Evolutionary conservation across 2,329 filamentous ascomycete species (phyloP), one percentile per base, ranked within the genome.

Genomic region (Chrysosporium queenslandicum): DNA sequence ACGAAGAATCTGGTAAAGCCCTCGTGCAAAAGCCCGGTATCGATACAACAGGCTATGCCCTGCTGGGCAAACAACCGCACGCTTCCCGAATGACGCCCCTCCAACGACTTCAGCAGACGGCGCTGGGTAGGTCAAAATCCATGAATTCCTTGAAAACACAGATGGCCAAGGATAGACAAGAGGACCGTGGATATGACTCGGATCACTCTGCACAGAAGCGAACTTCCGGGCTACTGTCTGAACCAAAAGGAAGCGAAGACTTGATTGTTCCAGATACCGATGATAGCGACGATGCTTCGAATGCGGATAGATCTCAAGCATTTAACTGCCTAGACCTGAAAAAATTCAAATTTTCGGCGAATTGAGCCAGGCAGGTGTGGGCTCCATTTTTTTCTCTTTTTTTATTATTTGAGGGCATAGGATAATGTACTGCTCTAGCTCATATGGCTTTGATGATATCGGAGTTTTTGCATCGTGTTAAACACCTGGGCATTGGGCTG

Each of bases 231-330:
- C 12, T 11, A 16, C 7, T 14, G 4, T 23, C 6, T 42, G 7
- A 32, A 32, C 4, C 29, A 6, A 59, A 65, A 41, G 76, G 76
- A 2, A 78, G 76, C 54, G 76, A 79, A 58, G 76, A 79, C 57
- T 59, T 72, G 34, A 71, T 79, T 18, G 61, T 77, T 36, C 74
- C 73, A 18, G 69, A 74, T 53, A 77, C 74, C 46, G 75, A 78
- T 14, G 64, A 68, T 11, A 64, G 61, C n/a, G 64, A 67, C 12
- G 63, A 63, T 8, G 63, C 62, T 25, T 41, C 50, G 4, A 51
- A 41, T 21, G 54, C 53, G 12, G 50, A 25, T 14, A 29, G 39
- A 25, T 27, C 32, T 27, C 21, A 40, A 36, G 27, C 16, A 34
- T 55, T 55, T 23, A 20, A 25, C n/a, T 43, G 36, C 30, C 45